phyloP scores from a whole-genome alignment of 306 rosid genomes.

The Herpetospermum pedunculosum region DNA sequence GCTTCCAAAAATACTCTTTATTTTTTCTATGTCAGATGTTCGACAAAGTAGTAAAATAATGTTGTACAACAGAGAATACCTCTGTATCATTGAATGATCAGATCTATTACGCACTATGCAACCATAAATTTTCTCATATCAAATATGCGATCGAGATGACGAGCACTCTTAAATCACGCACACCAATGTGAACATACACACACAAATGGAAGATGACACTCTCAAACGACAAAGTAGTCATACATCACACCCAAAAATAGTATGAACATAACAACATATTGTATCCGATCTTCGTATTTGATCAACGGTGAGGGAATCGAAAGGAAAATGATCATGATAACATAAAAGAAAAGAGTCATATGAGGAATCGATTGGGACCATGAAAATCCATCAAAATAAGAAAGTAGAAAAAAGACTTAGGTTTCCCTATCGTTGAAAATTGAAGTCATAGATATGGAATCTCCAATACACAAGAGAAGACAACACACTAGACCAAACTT shows the following conservation, averaged over 20 bases:
- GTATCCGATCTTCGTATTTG: background rate
- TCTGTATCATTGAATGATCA: no score
- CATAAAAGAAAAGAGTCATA: background rate
- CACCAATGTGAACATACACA: background rate
- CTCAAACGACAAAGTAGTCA: background rate
- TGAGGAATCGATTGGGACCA: background rate
- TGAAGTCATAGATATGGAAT: background rate
- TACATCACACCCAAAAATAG: background rate
- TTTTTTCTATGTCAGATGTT: no score
- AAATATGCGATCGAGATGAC: no score
- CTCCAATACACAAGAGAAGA: background rate
- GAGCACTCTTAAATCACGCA: no score
- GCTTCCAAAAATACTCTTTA: no score
- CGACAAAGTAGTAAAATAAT: background rate
- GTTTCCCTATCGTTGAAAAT: constrained; percentile 3
- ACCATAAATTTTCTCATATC: background rate
- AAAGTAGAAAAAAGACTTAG: background rate
- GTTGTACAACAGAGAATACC: no score
- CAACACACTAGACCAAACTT: background rate
- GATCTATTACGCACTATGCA: background rate
- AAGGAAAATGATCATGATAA: background rate
- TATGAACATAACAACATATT: background rate
- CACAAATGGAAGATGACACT: background rate
- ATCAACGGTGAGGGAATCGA: background rate
- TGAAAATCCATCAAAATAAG: background rate